Evolutionary conservation across 768 basidiomycete genomes (phyloP).

Genomic region (Lentinula raphanica): DNA sequence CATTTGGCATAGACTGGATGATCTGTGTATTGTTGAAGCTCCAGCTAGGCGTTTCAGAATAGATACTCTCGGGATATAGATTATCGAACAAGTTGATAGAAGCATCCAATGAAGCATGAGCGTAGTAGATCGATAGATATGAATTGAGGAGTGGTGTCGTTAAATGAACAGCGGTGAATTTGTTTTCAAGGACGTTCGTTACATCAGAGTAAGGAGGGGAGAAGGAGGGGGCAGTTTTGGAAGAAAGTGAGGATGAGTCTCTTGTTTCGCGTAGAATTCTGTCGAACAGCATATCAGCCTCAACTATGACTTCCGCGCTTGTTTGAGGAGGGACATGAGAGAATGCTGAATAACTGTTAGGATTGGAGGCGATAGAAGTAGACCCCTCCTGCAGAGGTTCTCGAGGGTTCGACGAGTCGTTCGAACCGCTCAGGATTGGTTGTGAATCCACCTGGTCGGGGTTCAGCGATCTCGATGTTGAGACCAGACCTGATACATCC

Average conservation of each 20-base stretch:
- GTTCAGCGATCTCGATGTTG: too few species aligned
- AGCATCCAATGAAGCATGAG: constrained; percentile 42
- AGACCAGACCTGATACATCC: too few species aligned
- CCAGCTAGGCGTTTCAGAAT: too few species aligned
- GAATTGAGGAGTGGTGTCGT: constrained; percentile 68
- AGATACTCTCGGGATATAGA: constrained; percentile 41
- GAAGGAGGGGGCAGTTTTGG: neutral
- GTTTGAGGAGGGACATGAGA: constrained; percentile 69
- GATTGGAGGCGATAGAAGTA: neutral
- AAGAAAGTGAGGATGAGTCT: constrained; percentile 10
- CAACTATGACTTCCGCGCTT: constrained; percentile 62
- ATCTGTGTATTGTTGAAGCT: too few species aligned
- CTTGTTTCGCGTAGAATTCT: constrained; percentile 45
- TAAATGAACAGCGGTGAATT: constrained; percentile 54
- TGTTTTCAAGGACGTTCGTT: constrained; percentile 17
- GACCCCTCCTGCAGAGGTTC: too few species aligned
- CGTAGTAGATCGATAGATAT: constrained; percentile 74
- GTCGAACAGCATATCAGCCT: constrained; percentile 61
- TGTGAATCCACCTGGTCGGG: too few species aligned
- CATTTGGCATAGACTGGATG: too few species aligned
- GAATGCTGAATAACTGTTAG: constrained; percentile 21
- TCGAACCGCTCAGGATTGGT: too few species aligned
- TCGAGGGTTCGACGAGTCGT: too few species aligned
- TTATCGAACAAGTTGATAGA: constrained; percentile 45
- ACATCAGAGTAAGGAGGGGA: neutral